These are phyloP conservation scores for Stipa capillata DNA, from an alignment of 176 grass and related monocot species.

Conservation along the genomic window DNA sequence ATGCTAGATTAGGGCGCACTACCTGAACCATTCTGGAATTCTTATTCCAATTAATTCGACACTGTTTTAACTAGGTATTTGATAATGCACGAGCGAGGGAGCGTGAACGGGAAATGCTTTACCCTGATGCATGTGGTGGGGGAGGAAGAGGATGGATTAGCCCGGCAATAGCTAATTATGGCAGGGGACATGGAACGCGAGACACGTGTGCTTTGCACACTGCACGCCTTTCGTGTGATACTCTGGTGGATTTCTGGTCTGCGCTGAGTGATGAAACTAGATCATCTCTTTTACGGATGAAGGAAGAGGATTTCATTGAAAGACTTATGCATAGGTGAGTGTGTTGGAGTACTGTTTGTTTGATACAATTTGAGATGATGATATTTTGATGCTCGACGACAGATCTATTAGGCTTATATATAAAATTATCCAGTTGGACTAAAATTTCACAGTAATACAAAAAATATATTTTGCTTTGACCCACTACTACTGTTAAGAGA, in stretches of 20 bases:
- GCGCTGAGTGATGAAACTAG: conserved; percentile 66
- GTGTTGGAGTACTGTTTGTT: neutral
- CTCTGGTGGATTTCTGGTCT: conserved; percentile 77
- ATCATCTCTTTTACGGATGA: conserved; percentile 69
- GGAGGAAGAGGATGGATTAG: conserved; percentile 86
- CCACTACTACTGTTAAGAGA: neutral
- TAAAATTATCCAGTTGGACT: neutral
- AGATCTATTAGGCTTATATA: neutral
- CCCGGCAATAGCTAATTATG: conserved; percentile 58
- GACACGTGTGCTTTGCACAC: conserved; percentile 90
- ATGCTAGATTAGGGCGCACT: neutral
- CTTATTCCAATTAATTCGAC: neutral
- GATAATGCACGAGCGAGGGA: conserved; percentile 77
- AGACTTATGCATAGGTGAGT: conserved; percentile 73
- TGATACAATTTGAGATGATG: neutral
- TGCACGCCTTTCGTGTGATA: conserved; percentile 76
- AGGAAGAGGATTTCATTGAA: no score
- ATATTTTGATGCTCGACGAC: neutral
- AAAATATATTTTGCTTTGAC: neutral
- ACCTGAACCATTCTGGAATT: neutral
- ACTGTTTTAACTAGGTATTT: conserved; percentile 58
- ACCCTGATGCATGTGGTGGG: conserved; percentile 88
- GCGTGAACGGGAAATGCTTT: conserved; percentile 76
- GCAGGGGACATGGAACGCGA: conserved; percentile 64
- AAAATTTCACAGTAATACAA: neutral